Percentiles rank a stretch among this genome's conserved stretches.
phyloP scores from a whole-genome alignment of 2,329 filamentous ascomycete genomes.

The Zymoseptoria tritici region DNA sequence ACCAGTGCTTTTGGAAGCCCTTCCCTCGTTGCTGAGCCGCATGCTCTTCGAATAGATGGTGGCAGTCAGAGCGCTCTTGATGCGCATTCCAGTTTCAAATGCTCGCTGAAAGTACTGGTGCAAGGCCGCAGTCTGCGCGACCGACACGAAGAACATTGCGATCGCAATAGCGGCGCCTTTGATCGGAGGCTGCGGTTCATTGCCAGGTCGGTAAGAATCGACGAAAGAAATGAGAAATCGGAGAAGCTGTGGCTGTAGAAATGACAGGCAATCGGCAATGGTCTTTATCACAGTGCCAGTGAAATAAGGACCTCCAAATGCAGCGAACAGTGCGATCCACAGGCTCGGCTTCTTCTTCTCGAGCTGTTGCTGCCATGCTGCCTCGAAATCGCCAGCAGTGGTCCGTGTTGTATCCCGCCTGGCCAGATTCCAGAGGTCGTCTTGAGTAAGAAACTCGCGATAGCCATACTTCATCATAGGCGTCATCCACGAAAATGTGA shows the following conservation, averaged over 20 bases:
- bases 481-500: slow-evolving; percentile 98
- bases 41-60: slow-evolving; percentile 91
- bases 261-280: slow-evolving; percentile 78
- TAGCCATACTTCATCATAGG: slow-evolving; percentile 95
- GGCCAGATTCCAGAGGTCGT: slow-evolving; percentile 89
- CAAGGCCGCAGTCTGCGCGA: slow-evolving; percentile 79
- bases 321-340: slow-evolving; percentile 76
- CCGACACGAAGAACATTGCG: slow-evolving; percentile 83
- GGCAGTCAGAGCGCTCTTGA: slow-evolving; percentile 83
- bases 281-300: slow-evolving; percentile 79
- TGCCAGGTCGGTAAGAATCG: slow-evolving; percentile 58
- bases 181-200: slow-evolving; percentile 65
- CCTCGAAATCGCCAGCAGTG: slow-evolving; percentile 63
- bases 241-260: slow-evolving; percentile 84
- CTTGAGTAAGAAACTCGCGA: slow-evolving; percentile 82
- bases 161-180: slow-evolving; percentile 81
- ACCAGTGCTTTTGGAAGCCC: slow-evolving; percentile 80
- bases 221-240: slow-evolving; percentile 79
- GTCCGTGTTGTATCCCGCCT: slow-evolving; percentile 69
- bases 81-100: slow-evolving; percentile 93
- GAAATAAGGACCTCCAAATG: slow-evolving; percentile 79
- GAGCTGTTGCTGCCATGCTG: slow-evolving; percentile 70
- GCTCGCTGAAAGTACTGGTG: slow-evolving; percentile 97
- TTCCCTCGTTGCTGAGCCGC: slow-evolving; percentile 84
- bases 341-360: slow-evolving; percentile 66